These are phyloP conservation scores for Caloboletus firmus DNA, from an alignment of 1,284 basidiomycete genomes.

Conservation along the genomic window DNA sequence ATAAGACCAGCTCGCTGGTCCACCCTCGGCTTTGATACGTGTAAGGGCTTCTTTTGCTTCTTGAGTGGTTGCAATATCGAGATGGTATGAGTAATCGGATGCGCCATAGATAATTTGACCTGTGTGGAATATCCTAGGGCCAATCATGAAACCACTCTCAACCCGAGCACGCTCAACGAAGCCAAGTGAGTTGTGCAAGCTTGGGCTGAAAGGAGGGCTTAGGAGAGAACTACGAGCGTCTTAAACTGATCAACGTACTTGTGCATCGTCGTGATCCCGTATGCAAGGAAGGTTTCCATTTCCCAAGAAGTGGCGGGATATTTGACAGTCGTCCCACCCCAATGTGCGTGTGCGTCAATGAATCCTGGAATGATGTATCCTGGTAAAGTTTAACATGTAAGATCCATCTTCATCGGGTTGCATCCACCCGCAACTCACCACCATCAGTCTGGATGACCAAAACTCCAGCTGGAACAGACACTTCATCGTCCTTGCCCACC, in stretches of 20 bases:
- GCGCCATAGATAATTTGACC: slow-evolving; percentile 68
- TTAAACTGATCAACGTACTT: slow-evolving; percentile 47
- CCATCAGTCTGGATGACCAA: slow-evolving; percentile 58
- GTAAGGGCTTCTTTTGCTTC: slow-evolving; percentile 65
- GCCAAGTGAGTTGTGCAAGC: slow-evolving; percentile 56
- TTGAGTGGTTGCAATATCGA: slow-evolving; percentile 58
- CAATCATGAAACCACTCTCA: slow-evolving; percentile 64
- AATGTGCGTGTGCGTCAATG: slow-evolving; percentile 75
- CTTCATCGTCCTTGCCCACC: slow-evolving; percentile 43
- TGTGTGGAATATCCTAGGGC: slow-evolving; percentile 69
- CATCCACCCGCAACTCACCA: slow-evolving; percentile 43
- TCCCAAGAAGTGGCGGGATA: slow-evolving; percentile 72
- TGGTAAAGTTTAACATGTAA: slow-evolving; percentile 27
- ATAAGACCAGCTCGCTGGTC: slow-evolving; percentile 66
- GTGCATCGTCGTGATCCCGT: slow-evolving; percentile 75
- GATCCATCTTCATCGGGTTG: not conserved
- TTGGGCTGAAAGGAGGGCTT: slow-evolving; percentile 48
- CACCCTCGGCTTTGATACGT: slow-evolving; percentile 70
- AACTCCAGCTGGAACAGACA: slow-evolving; percentile 42
- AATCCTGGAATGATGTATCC: slow-evolving; percentile 69
- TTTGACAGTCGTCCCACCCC: slow-evolving; percentile 51
- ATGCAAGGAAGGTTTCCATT: slow-evolving; percentile 69
- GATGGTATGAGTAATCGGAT: slow-evolving; percentile 49
- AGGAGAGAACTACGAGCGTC: not conserved
- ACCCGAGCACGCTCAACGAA: slow-evolving; percentile 65